Conservation (phyloP, 306 rosid species). For the Casuarina equisetifolia region DNA sequence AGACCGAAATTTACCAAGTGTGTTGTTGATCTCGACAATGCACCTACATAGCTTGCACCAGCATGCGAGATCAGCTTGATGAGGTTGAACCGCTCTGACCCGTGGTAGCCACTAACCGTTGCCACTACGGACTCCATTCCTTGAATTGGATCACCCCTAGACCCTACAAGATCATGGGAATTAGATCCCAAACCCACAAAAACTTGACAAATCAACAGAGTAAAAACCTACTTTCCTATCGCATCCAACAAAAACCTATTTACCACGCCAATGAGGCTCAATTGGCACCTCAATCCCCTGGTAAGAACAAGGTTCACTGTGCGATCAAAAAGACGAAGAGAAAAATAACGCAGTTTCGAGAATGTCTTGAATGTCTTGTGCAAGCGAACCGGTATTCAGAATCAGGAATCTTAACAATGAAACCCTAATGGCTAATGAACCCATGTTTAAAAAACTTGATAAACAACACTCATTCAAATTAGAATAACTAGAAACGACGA, state of each 20-base stretch:
- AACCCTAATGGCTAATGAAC: not conserved
- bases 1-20: slow-evolving; percentile 60
- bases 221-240: not conserved
- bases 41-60: slow-evolving; percentile 75
- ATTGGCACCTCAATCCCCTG: not conserved
- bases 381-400: not conserved
- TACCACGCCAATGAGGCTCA: not conserved
- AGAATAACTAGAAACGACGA: too few species aligned
- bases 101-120: slow-evolving; percentile 80
- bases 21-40: slow-evolving; percentile 66
- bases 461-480: not conserved
- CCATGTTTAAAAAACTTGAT: not conserved
- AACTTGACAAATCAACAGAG: not conserved
- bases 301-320: too few species aligned
- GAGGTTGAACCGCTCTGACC: slow-evolving; percentile 62
- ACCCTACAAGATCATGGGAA: slow-evolving; percentile 13
- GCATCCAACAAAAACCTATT: not conserved
- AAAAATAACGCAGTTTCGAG: not conserved
- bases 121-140: slow-evolving; percentile 85
- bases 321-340: not conserved
- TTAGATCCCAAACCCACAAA: not conserved
- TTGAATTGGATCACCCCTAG: slow-evolving; percentile 33
- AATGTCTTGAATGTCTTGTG: not conserved
- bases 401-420: not conserved
- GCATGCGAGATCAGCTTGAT: slow-evolving; percentile 63